Percentiles rank a stretch among this genome's conserved stretches.
phyloP scores from a whole-genome alignment of 257 asterid genomes.

The Penstemon eatonii region DNA sequence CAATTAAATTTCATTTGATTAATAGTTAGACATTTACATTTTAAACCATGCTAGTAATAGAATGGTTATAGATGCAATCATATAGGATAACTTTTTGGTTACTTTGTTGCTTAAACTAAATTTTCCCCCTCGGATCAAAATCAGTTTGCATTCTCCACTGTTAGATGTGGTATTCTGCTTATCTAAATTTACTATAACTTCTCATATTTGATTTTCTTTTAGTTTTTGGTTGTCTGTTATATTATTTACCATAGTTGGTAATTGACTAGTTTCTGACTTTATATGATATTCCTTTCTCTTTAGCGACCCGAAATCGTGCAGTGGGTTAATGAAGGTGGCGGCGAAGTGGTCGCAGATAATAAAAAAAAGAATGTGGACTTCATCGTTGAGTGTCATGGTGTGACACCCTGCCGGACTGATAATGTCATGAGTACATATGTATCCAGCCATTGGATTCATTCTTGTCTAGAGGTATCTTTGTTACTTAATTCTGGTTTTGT shows the following conservation, averaged over 20 bases:
- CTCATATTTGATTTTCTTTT: background rate
- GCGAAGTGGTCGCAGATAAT: constrained; percentile 64
- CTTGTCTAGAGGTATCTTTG: constrained; percentile 74
- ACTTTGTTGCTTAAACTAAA: background rate
- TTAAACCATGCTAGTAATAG: background rate
- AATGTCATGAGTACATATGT: constrained; percentile 47
- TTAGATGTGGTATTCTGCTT: constrained; percentile 11
- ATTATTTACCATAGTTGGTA: constrained; percentile 23
- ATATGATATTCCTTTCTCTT: constrained; percentile 25
- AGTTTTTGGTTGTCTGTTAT: constrained; percentile 13
- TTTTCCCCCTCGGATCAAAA: background rate
- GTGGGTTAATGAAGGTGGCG: constrained; percentile 90
- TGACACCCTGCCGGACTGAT: constrained; percentile 32
- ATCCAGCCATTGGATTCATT: constrained; percentile 86
- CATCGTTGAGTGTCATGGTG: constrained; percentile 84
- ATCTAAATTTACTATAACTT: constrained; percentile 5
- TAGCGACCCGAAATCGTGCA: constrained; percentile 81
- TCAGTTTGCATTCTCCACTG: too few relatives aligned
- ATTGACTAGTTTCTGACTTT: constrained; percentile 22
- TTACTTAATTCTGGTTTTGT: constrained; percentile 21
- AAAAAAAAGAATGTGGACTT: constrained; percentile 53
- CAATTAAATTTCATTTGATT: background rate
- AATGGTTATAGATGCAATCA: background rate
- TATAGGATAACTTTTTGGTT: too few relatives aligned
- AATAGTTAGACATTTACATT: background rate